phyloP scores from a whole-genome alignment of 2,329 filamentous ascomycete species.

The Zopfia rhizophila region DNA sequence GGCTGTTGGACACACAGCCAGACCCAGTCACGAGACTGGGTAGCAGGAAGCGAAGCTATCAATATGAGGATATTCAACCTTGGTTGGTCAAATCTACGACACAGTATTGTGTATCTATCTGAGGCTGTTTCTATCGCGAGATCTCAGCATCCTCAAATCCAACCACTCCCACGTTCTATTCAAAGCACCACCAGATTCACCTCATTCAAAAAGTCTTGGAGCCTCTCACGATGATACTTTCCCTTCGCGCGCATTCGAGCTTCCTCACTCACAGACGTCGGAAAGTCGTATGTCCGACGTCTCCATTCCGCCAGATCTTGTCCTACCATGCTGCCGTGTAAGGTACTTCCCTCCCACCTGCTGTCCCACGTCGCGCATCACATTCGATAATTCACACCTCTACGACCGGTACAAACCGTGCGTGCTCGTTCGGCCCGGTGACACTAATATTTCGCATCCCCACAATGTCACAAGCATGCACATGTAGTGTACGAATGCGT shows the following conservation, averaged over 20 bases:
- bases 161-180: constrained; percentile 9
- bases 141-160: constrained; percentile 5
- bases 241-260: too few relatives aligned
- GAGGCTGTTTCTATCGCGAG: constrained; percentile 10
- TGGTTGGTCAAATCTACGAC: constrained; percentile 11
- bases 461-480: background rate
- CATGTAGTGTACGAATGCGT: too few relatives aligned
- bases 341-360: constrained; percentile 11
- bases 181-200: constrained; percentile 2
- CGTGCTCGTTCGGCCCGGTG: background rate
- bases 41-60: constrained; percentile 10
- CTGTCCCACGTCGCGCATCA: constrained; percentile 7
- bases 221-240: too few relatives aligned
- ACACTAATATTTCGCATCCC: constrained; percentile 11
- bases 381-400: constrained; percentile 6
- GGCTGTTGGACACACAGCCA: constrained; percentile 1
- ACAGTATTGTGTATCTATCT: constrained; percentile 11
- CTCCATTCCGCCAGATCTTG: background rate
- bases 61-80: constrained; percentile 15
- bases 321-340: background rate
- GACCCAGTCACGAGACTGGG: constrained; percentile 8
- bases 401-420: background rate
- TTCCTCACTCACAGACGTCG: too few relatives aligned
- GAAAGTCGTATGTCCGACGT: too few relatives aligned
- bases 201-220: too few relatives aligned